Percentiles rank a stretch among this genome's conserved stretches.
phyloP scores from a whole-genome alignment of 2,329 filamentous ascomycete species.

The Fusarium oxysporum region DNA sequence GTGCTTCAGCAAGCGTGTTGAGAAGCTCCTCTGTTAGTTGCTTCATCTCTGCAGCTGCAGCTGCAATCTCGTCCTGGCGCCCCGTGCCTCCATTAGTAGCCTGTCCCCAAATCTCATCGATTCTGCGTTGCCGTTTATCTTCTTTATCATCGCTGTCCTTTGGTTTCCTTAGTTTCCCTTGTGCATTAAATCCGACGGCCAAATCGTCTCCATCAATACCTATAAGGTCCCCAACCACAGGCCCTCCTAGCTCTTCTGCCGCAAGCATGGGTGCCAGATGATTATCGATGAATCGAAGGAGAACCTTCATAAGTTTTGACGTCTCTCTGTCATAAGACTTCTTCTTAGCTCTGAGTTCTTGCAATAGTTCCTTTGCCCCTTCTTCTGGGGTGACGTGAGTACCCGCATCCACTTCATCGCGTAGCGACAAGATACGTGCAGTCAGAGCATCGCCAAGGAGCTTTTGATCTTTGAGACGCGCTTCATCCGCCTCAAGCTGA shows the following conservation, averaged over 20 bases:
- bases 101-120: constrained; percentile 72
- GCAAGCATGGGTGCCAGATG: constrained; percentile 81
- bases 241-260: constrained; percentile 85
- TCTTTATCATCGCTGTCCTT: constrained; percentile 54
- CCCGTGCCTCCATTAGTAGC: constrained; percentile 37
- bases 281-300: constrained; percentile 78
- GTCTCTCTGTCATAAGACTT: constrained; percentile 71
- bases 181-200: constrained; percentile 68
- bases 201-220: constrained; percentile 71
- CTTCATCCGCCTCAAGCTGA: constrained; percentile 63
- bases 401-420: constrained; percentile 66
- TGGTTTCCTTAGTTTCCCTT: constrained; percentile 66
- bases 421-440: constrained; percentile 69
- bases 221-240: constrained; percentile 80
- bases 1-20: constrained; percentile 66
- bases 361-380: constrained; percentile 71
- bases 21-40: constrained; percentile 70
- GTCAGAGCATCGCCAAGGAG: constrained; percentile 65
- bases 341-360: constrained; percentile 69
- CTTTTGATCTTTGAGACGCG: constrained; percentile 65
- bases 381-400: constrained; percentile 70
- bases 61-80: constrained; percentile 60
- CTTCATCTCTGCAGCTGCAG: constrained; percentile 68
- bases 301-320: constrained; percentile 68
- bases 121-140: constrained; percentile 68